Evolutionary conservation across 1,139 yeast genomes (phyloP).

Genomic region (Tardiomyces digboiensis): DNA sequence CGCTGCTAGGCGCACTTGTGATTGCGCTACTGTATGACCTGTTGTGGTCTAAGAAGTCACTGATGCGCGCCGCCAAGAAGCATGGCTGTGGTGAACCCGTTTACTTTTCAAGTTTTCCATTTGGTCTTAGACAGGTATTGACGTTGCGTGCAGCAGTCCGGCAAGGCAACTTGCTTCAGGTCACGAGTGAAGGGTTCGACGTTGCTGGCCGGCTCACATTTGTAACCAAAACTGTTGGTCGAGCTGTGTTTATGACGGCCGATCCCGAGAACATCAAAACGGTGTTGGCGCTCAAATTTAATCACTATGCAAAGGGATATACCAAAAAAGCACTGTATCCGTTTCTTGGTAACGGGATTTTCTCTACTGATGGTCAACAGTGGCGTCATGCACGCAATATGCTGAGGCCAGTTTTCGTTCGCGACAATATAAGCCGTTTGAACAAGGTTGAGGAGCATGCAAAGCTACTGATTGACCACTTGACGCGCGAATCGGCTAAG

Average conservation of each 20-base stretch:
- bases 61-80: no score
- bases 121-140: no score
- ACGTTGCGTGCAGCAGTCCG: no score
- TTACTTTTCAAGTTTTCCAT: no score
- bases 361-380: slow-evolving; percentile 39
- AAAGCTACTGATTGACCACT: slow-evolving; percentile 34
- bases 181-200: no score
- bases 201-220: no score
- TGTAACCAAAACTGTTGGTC: background rate
- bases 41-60: no score
- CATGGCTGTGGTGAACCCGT: no score
- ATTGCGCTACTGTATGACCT: no score
- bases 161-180: no score
- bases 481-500: slow-evolving; percentile 43
- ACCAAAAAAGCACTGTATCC: slow-evolving; percentile 35
- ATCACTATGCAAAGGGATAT: slow-evolving; percentile 40
- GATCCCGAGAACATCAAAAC: slow-evolving; percentile 38
- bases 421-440: slow-evolving; percentile 43
- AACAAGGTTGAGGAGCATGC: slow-evolving; percentile 37
- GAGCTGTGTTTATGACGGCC: slow-evolving; percentile 26
- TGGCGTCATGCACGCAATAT: slow-evolving; percentile 46
- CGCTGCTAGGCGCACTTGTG: no score
- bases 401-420: slow-evolving; percentile 44
- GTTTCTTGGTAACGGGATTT: slow-evolving; percentile 42
- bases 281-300: slow-evolving; percentile 31